A percentile compares a stretch with the other conserved stretches of the same genome.
phyloP scores from a whole-genome alignment of 345 rosid genomes.

The Chamaenerion angustifolium region DNA sequence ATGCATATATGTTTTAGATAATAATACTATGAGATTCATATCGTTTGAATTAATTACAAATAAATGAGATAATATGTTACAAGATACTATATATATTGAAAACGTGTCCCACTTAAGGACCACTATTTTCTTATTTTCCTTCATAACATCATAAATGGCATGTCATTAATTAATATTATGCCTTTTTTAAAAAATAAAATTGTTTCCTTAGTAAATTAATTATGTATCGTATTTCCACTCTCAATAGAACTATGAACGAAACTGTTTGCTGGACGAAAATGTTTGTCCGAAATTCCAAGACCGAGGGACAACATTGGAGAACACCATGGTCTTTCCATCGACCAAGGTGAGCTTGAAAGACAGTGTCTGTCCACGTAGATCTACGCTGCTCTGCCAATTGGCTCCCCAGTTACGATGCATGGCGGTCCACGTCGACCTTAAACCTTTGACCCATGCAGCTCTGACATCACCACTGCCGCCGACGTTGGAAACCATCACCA shows the following conservation, averaged over 20 bases:
- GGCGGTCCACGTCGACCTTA: slow-evolving; percentile 36
- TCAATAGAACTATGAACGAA: slow-evolving; percentile 36
- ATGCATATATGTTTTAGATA: no score
- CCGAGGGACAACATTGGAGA: slow-evolving; percentile 47
- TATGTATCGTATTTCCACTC: no score
- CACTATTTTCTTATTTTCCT: no score
- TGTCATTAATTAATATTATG: no score
- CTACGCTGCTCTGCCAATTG: slow-evolving; percentile 55
- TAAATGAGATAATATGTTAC: no score
- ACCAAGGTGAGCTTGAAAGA: slow-evolving; percentile 49
- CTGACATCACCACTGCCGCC: slow-evolving; percentile 57
- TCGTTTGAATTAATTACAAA: no score
- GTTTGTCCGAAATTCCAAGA: slow-evolving; percentile 74
- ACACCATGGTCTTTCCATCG: slow-evolving; percentile 32
- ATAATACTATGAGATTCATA: no score
- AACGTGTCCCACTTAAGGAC: no score
- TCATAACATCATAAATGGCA: no score
- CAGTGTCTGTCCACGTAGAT: slow-evolving; percentile 37
- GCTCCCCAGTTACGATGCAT: slow-evolving; percentile 72
- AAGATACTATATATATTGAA: no score
- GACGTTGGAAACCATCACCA: slow-evolving; percentile 65
- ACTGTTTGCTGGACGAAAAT: slow-evolving; percentile 45
- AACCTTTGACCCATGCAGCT: slow-evolving; percentile 59
- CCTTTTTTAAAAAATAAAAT: no score
- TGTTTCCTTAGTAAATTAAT: no score